Evolutionary conservation across 768 basidiomycete genomes (phyloP), one percentile per base, ranked within the genome.

Genomic region (Crucibulum laeve): DNA sequence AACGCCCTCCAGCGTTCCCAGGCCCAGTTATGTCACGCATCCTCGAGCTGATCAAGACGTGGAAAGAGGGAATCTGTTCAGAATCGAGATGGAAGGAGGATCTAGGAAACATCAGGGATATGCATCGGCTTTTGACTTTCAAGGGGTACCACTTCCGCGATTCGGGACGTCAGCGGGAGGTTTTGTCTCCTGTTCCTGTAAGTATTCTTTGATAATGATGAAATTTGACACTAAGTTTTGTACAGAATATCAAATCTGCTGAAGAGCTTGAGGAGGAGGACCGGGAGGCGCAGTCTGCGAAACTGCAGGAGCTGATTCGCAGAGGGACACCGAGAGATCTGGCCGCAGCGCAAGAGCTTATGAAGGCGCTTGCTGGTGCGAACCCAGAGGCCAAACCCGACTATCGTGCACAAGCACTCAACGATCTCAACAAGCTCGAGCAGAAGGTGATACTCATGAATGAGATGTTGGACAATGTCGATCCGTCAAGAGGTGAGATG

Each of bases 281-380:
- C 60, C 77, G 96, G 10, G 84, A 83, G 47, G 96, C 95, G 0
- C 95, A 99, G 59, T 84, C 86, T 0, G 96, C 96, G 0, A 98
- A 99, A 70, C 74, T 99, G n/a, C 96, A 99, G 64, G 96, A 99
- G 61, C 80, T 98, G 28, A 97, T 99, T 46, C 81, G 96, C 36
- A 73, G 96, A 43, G 96, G 95, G 11, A 95, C 95, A 15, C 96
- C 96, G 0, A 80, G 91, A 51, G 96, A 99, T 65, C 77, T 99
- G 1, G 88, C 87, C 1, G 91, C 87, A 4, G 96, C 96, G 10
- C 94, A 99, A 57, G 94, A 99, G 56, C 74, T 99, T 25, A 98
- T 99, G 94, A 98, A 98, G 61, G 67, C 82, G 0, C 75, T 99
- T 36, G 87, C 95, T 4, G 95, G 96, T 22, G 95, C 94, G 2